Evolutionary conservation across 495 filamentous ascomycete genomes (phyloP).

Genomic region (Penicillium steckii): DNA sequence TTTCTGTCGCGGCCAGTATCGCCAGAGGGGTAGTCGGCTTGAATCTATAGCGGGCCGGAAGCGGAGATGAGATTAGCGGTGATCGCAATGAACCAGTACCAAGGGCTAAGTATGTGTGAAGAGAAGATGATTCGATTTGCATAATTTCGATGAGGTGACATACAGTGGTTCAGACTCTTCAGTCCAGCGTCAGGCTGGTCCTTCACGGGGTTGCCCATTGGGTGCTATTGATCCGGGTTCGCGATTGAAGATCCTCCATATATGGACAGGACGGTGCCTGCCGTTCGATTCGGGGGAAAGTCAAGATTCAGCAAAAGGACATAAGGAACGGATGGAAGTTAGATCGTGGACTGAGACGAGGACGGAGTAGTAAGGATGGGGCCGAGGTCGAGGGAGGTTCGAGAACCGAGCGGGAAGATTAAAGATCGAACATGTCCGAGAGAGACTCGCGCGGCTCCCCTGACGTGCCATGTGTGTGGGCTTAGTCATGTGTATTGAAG

Average conservation of each 20-base stretch:
- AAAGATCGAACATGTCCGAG: slow-evolving; percentile 2
- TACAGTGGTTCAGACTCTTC: slow-evolving; percentile 75
- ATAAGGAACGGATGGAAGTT: slow-evolving; percentile 29
- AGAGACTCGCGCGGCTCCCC: slow-evolving; percentile 17
- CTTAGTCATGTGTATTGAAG: slow-evolving; percentile 17
- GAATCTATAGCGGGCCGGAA: slow-evolving; percentile 58
- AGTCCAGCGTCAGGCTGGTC: slow-evolving; percentile 67
- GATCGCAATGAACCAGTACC: too few relatives aligned
- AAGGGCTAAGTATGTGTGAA: neutral
- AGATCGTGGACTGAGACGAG: slow-evolving; percentile 4
- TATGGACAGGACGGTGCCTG: slow-evolving; percentile 25
- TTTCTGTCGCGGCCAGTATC: slow-evolving; percentile 76
- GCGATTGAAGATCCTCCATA: slow-evolving; percentile 24
- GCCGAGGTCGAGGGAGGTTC: neutral
- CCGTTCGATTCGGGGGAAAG: slow-evolving; percentile 13
- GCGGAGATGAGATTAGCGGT: slow-evolving; percentile 7
- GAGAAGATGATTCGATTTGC: neutral
- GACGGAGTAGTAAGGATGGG: neutral
- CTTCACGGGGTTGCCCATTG: slow-evolving; percentile 34
- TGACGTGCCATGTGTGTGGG: slow-evolving; percentile 24
- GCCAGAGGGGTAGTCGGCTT: slow-evolving; percentile 80
- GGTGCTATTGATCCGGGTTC: slow-evolving; percentile 27
- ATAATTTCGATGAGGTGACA: slow-evolving; percentile 12
- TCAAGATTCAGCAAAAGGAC: slow-evolving; percentile 14
- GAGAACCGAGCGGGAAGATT: slow-evolving; percentile 2